Evolutionary conservation across 805 yeast species (phyloP).

Genomic region (Helenozyma baotianmanensis): DNA sequence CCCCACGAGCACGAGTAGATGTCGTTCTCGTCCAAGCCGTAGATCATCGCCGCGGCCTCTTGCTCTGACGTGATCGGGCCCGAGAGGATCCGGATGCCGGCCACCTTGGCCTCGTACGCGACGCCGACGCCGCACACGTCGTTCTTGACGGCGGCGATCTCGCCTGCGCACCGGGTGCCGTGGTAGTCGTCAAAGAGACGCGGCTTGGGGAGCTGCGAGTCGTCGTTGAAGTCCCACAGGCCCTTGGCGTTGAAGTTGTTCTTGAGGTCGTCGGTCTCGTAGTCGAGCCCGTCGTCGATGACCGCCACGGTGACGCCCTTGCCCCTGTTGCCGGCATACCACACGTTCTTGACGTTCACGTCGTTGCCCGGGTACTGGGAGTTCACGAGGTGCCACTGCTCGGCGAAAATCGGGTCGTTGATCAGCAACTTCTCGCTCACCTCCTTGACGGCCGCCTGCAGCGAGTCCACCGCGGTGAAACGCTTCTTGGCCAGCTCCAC

Average conservation of each 20-base stretch:
- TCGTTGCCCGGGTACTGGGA: conserved; percentile 72
- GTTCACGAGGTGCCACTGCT: conserved; percentile 93
- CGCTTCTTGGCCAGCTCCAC: conserved; percentile 1
- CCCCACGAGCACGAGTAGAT: conserved; percentile 99
- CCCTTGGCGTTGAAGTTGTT: conserved; percentile 71
- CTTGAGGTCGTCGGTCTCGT: conserved; percentile 66
- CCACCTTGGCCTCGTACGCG: conserved; percentile 80
- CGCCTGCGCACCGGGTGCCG: conserved; percentile 98
- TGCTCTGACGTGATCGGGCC: conserved; percentile 78
- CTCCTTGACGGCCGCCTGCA: conserved; percentile 41
- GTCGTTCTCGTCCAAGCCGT: conserved; percentile 78
- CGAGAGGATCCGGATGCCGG: conserved; percentile 86
- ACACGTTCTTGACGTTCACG: conserved; percentile 78
- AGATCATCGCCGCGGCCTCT: conserved; percentile 84
- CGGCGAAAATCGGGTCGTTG: conserved; percentile 73
- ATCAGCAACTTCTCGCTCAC: conserved; percentile 56
- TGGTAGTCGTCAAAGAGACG: conserved; percentile 78
- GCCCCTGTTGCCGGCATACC: conserved; percentile 82
- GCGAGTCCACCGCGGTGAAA: conserved; percentile 44
- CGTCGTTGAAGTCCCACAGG: conserved; percentile 90
- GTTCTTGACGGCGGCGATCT: conserved; percentile 86
- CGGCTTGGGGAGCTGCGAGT: conserved; percentile 73
- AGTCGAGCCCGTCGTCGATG: conserved; percentile 93
- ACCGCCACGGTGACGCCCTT: conserved; percentile 78
- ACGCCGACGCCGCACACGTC: conserved; percentile 94